Evolutionary conservation across 2,329 filamentous ascomycete genomes (phyloP).

Genomic region (Aspergillus thermomutatus): DNA sequence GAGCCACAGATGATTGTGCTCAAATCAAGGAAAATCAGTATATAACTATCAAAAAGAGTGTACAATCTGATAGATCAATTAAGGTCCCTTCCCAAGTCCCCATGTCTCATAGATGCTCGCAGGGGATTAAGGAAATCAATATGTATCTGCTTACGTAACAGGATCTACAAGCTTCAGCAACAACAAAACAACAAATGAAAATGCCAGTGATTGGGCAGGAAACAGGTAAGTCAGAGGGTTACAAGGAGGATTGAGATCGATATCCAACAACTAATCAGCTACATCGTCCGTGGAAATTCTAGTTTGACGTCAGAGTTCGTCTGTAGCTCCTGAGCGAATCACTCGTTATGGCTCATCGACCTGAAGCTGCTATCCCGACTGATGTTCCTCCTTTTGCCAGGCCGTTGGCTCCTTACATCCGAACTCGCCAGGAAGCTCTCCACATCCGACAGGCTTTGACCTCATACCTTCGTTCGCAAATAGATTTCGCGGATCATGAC

Average conservation of each 20-base stretch:
- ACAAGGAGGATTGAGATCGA: neutral
- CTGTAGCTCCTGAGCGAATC: neutral
- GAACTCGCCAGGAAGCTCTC: conserved; percentile 36
- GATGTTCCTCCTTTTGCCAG: conserved; percentile 35
- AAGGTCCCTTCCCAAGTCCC: neutral
- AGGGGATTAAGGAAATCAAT: neutral
- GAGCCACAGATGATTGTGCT: neutral
- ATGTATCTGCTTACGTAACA: conserved; percentile 4
- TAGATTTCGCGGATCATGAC: conserved; percentile 30
- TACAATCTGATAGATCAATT: neutral
- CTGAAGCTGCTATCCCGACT: conserved; percentile 13
- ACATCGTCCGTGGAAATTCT: neutral
- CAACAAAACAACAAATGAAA: conserved; percentile 1
- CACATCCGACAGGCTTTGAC: conserved; percentile 40
- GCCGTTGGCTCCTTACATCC: conserved; percentile 39
- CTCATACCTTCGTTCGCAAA: conserved; percentile 35
- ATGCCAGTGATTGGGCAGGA: neutral
- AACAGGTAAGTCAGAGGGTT: neutral
- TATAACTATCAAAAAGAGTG: neutral
- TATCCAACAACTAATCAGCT: neutral
- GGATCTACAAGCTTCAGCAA: conserved; percentile 3
- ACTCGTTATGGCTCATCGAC: conserved; percentile 21
- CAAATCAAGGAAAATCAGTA: neutral
- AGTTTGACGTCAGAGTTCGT: neutral
- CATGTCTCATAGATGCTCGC: neutral